Percentiles rank a stretch among this genome's conserved stretches.
phyloP scores from a whole-genome alignment of 148 eudicot species.

The Arbutus unedo region DNA sequence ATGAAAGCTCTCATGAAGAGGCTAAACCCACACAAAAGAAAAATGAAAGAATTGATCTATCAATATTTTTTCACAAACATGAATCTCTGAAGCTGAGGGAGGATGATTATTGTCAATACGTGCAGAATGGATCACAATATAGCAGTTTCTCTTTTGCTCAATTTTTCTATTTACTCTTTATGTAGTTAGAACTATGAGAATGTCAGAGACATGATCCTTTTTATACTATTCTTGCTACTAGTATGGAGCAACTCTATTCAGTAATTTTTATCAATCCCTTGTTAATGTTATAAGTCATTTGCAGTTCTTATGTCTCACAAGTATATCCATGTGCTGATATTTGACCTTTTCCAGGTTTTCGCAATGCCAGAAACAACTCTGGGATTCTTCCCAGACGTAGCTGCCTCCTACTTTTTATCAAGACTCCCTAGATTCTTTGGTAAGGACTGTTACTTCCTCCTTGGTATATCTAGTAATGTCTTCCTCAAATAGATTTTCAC shows the following conservation, averaged over 20 bases:
- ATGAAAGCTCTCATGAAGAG: too few relatives aligned
- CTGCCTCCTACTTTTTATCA: conserved; percentile 82
- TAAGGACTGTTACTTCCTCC: conserved; percentile 26
- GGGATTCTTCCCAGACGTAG: conserved; percentile 93
- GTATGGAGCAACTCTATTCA: not conserved
- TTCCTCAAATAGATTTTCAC: not conserved
- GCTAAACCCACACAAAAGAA: too few relatives aligned
- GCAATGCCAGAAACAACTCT: conserved; percentile 98
- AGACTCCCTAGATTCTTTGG: conserved; percentile 95
- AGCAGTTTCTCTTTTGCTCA: not conserved
- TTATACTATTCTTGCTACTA: not conserved
- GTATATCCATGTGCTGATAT: not conserved
- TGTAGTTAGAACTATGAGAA: not conserved
- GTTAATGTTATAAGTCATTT: not conserved
- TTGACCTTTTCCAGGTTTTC: conserved; percentile 50
- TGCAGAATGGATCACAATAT: not conserved
- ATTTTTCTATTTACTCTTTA: too few relatives aligned
- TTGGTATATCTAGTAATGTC: not conserved
- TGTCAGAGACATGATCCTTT: not conserved
- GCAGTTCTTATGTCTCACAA: not conserved
- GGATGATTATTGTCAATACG: not conserved
- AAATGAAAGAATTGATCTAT: too few relatives aligned
- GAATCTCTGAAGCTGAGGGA: not conserved
- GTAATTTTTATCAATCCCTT: too few relatives aligned
- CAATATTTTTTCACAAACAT: too few relatives aligned